phyloP scores from a whole-genome alignment of 352 stramenopile species.

The Aphanomyces stellatus region DNA sequence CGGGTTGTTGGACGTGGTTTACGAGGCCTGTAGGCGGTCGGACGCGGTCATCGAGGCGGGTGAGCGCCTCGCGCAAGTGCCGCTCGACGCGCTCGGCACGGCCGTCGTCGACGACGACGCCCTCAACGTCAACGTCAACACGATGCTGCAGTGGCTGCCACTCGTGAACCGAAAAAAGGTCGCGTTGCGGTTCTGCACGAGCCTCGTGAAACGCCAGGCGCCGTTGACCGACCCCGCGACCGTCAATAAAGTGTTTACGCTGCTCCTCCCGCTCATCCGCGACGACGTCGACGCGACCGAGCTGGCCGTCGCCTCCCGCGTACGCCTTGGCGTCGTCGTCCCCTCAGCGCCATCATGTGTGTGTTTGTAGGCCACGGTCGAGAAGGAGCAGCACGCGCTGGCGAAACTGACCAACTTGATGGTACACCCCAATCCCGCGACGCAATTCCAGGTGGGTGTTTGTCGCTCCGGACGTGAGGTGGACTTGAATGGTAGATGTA shows the following conservation, averaged over 20 bases:
- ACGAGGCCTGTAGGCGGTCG: not conserved
- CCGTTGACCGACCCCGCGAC: slow-evolving; percentile 29
- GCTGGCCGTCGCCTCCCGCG: slow-evolving; percentile 18
- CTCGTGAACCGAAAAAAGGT: slow-evolving; percentile 37
- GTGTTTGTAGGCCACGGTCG: slow-evolving; percentile 41
- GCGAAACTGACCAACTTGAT: slow-evolving; percentile 93
- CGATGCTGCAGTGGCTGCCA: slow-evolving; percentile 16
- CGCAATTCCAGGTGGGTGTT: slow-evolving; percentile 58
- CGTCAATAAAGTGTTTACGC: slow-evolving; percentile 48
- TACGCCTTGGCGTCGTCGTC: not conserved
- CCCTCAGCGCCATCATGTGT: too few relatives aligned
- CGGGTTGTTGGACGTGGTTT: not conserved
- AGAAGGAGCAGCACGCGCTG: slow-evolving; percentile 85
- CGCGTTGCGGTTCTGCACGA: slow-evolving; percentile 37
- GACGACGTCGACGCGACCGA: slow-evolving; percentile 48
- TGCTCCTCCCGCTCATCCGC: slow-evolving; percentile 88
- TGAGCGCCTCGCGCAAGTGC: slow-evolving; percentile 4
- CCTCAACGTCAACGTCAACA: not conserved
- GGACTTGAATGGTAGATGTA: slow-evolving; percentile 47
- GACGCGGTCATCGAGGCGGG: slow-evolving; percentile 5
- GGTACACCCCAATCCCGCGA: slow-evolving; percentile 53
- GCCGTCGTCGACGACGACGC: slow-evolving; percentile 31
- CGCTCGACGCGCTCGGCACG: slow-evolving; percentile 7
- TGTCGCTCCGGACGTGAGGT: slow-evolving; percentile 19
- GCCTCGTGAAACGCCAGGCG: slow-evolving; percentile 36